Evolutionary conservation across 805 yeast species (phyloP), one percentile per base, ranked within the genome.

Genomic region (Kuraishia capsulata): DNA sequence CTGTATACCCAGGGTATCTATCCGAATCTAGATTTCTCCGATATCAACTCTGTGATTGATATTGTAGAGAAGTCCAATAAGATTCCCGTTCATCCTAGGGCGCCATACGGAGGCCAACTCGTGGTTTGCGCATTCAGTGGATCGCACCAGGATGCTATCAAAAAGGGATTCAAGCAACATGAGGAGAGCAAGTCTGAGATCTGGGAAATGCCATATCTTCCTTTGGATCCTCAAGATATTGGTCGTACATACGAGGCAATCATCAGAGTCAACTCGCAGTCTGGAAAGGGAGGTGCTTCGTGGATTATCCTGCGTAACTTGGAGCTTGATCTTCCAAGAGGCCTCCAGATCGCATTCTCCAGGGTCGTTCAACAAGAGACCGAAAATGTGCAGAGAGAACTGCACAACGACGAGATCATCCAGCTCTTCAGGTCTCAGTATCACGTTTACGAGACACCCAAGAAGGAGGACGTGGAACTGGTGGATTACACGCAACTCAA

Each of bases 251-350:
- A 81, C 57, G 90, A 81, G 63, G 89, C 88, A 39, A 84, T 81
- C 42, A 81, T 81, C 54, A 71, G 90, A 67, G 89, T 81, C 51
- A 81, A 81, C 64, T 81, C 90, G 18, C 90, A 81, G 63, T 78
- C 86, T n/a, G 90, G 90, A 59, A 81, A 81, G 59, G 90, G 90
- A 54, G 90, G 90, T 59, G 86, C 89, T 34, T 86, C 89, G 18
- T 81, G 90, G 90, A 76, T 81, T 40, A 69, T 81, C 44, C 71
- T 79, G 52, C 70, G 84, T 61, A 65, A 82, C 24, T 62, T 80
- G 48, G 88, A 85, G 44, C 64, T 81, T 48, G 90, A 81, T 53
- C 63, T 81, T 45, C 90, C 90, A 56, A 73, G 87, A 64, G 65
- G 64, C 39, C 62, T 81, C 60, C 90, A 81, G 64, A 74, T 81